Base-by-base conservation (phyloP, 257 asterid species). In the Rauvolfia tetraphylla region DNA sequence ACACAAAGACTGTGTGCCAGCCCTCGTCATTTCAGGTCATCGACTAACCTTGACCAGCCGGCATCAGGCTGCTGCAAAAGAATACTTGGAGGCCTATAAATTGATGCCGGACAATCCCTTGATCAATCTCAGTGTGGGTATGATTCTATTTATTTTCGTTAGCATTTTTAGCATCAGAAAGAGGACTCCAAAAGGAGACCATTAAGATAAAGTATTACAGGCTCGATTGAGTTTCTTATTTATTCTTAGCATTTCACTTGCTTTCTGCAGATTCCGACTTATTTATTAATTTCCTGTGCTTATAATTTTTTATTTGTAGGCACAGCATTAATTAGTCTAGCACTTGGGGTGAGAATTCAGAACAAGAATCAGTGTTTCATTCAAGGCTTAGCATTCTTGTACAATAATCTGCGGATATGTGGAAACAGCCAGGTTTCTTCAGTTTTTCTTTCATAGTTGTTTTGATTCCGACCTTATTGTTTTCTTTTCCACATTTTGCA, bases 1-100 rank as follows among this genome's bases (percentile, higher is more conserved):
- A 15, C 44, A 61, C 68, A 75, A 70, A 72, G 75, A 61, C n/a
- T 70, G 80, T 23, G 34, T 80, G 8, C 80, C 78, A 7, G 68
- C 77, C 9, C 41, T 69, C 41, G 63, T 80, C 27, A 70, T 75
- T 62, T 63, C 53, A 20, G 83, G 80, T 36, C 69, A 75, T 71
- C 77, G 71, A 33, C 65, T 48, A 23, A 71, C 75, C 18, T 18
- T 33, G 17, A 58, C 71, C 71, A 14, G 68, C 48, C 74, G 70
- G 46, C 77, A 69, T 57, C 80, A 80, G 61, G 73, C 65, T 8
- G 77, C 80, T 68, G 80, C 77, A 23, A 66, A 36, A 41, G 79
- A 80, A 49, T 69, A 80, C 59, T 71, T 80, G n/a, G 68, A 61
- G 58, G 80, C 80, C 1, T 70, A 75, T 49, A 80, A 80, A 36